A percentile compares a stretch with the other conserved stretches of the same genome.
Conservation (phyloP, 2,329 filamentous ascomycete genomes). For the Pestalotiopsis sp. region DNA sequence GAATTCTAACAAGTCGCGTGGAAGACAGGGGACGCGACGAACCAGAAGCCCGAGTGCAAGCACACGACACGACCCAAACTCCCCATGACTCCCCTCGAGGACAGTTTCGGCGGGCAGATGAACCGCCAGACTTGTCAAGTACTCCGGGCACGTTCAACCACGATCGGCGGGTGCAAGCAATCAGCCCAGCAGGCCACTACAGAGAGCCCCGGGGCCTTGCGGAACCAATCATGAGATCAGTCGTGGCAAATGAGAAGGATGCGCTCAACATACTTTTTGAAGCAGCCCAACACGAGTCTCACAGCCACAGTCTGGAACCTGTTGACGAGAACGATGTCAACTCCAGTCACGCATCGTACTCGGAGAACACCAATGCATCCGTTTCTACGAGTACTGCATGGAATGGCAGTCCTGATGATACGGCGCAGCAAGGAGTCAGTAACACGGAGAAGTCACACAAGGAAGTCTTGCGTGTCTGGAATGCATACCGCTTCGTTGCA, state of each 20-base stretch:
- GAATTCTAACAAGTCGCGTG: too few species aligned
- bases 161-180: background rate
- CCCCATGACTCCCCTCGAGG: background rate
- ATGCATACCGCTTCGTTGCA: background rate
- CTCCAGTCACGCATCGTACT: constrained; percentile 38
- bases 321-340: constrained; percentile 33
- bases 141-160: background rate
- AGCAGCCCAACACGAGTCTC: constrained; percentile 34
- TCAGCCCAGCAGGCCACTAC: background rate
- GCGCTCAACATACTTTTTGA: constrained; percentile 55
- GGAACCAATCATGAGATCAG: constrained; percentile 41
- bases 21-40: too few species aligned
- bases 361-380: background rate
- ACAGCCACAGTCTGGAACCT: constrained; percentile 29
- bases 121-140: background rate
- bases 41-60: too few species aligned
- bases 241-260: constrained; percentile 56
- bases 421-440: background rate
- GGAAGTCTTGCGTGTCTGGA: background rate
- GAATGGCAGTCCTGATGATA: background rate
- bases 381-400: background rate
- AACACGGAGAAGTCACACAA: too few species aligned
- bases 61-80: background rate
- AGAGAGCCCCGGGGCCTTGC: background rate
- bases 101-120: background rate